Conservation (phyloP, 1,139 yeast genomes). For the Torulaspora globosa region DNA sequence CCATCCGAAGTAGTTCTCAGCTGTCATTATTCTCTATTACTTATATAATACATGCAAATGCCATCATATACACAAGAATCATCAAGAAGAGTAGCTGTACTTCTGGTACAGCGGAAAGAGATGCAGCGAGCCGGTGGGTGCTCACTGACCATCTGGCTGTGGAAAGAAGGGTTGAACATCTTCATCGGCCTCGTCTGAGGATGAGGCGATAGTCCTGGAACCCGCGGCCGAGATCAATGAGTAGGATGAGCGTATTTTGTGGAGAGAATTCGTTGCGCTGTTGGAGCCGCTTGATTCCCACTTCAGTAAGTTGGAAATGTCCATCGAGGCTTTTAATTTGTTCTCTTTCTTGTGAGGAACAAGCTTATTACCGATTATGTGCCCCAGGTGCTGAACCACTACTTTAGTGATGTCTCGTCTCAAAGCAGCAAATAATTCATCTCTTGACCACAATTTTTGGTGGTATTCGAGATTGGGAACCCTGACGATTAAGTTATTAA, state of each 20-base stretch:
- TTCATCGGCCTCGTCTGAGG: slow-evolving; percentile 10
- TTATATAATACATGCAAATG: neutral
- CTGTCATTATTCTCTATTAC: too few species aligned
- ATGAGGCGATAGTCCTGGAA: slow-evolving; percentile 1
- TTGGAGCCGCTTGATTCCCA: slow-evolving; percentile 10
- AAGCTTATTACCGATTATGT: slow-evolving; percentile 73
- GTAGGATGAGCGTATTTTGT: slow-evolving; percentile 5
- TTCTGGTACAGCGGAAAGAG: too few species aligned
- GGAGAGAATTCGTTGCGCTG: neutral
- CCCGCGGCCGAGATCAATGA: slow-evolving; percentile 1
- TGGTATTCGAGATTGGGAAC: slow-evolving; percentile 62
- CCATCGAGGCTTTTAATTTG: slow-evolving; percentile 18
- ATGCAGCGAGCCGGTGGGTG: neutral
- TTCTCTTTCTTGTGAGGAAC: slow-evolving; percentile 43
- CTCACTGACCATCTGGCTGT: neutral
- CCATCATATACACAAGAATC: neutral
- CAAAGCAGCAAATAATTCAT: slow-evolving; percentile 62
- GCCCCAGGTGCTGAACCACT: slow-evolving; percentile 71
- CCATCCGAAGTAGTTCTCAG: neutral
- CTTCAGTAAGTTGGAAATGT: slow-evolving; percentile 22
- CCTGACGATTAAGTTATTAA: slow-evolving; percentile 59
- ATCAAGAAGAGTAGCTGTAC: too few species aligned
- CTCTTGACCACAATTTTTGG: slow-evolving; percentile 73
- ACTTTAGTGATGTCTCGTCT: slow-evolving; percentile 66
- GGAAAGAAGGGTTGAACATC: slow-evolving; percentile 21